Percentiles rank a stretch among this genome's conserved stretches.
Evolutionary conservation across 495 filamentous ascomycete genomes (phyloP).

Genomic region (Glutinoglossum americanum): DNA sequence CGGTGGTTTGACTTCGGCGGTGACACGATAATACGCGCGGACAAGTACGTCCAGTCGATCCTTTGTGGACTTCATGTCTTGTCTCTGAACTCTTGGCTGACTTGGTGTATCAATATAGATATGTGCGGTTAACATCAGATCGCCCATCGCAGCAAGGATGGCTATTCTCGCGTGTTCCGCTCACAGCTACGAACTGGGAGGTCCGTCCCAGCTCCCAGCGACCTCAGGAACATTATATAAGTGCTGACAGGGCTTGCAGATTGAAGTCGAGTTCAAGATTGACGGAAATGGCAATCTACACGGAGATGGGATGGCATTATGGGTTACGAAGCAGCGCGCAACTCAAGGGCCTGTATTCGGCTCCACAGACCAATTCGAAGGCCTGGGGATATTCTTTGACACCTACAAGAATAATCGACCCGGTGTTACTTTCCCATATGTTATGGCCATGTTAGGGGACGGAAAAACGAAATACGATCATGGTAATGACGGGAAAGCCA

Average conservation of each 20-base stretch:
- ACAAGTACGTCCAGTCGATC: slow-evolving; percentile 37
- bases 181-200: slow-evolving; percentile 99
- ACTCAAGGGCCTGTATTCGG: slow-evolving; percentile 74
- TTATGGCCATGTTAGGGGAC: slow-evolving; percentile 97
- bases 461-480: slow-evolving; percentile 80
- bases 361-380: slow-evolving; percentile 70
- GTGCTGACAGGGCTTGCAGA: slow-evolving; percentile 22
- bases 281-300: slow-evolving; percentile 65
- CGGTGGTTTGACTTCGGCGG: slow-evolving; percentile 99
- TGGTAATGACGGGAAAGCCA: slow-evolving; percentile 81
- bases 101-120: slow-evolving; percentile 26
- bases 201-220: slow-evolving; percentile 17
- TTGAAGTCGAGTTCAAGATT: slow-evolving; percentile 90
- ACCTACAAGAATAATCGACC: slow-evolving; percentile 99
- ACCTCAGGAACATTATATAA: neutral
- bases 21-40: slow-evolving; percentile 79
- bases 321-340: slow-evolving; percentile 87
- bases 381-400: slow-evolving; percentile 91
- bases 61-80: neutral
- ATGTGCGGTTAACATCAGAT: slow-evolving; percentile 82
- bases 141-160: slow-evolving; percentile 75
- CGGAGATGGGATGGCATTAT: slow-evolving; percentile 95
- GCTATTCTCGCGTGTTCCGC: slow-evolving; percentile 78
- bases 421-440: slow-evolving; percentile 84
- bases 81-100: neutral